These are phyloP conservation scores for Dictyostelium capitatum DNA, from an alignment of 78 protist genomes.

Conservation along the genomic window DNA sequence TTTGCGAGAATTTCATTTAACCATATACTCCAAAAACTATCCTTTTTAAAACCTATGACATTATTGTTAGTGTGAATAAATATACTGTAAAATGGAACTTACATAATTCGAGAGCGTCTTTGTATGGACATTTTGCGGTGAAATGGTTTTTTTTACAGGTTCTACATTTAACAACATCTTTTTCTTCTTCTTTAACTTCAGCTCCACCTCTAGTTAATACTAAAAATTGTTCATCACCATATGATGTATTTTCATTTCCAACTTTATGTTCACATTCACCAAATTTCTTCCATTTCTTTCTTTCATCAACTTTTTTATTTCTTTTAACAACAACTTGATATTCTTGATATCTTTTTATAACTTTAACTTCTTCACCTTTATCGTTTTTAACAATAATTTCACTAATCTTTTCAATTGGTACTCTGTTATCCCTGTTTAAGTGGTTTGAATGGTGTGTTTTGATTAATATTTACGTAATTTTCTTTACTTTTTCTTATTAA, in stretches of 20 bases:
- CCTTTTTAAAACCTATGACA: background rate
- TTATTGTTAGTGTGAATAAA: background rate
- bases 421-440: conserved; percentile 25
- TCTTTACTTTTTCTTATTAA: background rate
- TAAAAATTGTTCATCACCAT: conserved; percentile 76
- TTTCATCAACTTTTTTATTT: conserved; percentile 67
- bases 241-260: conserved; percentile 49
- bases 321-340: conserved; percentile 53
- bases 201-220: conserved; percentile 45
- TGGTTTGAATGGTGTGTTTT: background rate
- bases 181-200: conserved; percentile 58
- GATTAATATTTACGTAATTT: background rate
- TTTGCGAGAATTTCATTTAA: too few species aligned
- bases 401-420: conserved; percentile 45
- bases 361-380: conserved; percentile 75
- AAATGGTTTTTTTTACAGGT: conserved; percentile 75
- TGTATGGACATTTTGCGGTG: conserved; percentile 75
- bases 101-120: conserved; percentile 60
- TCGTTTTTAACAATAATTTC: conserved; percentile 71
- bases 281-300: conserved; percentile 70
- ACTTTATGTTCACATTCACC: conserved; percentile 28
- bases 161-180: conserved; percentile 66
- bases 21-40: too few species aligned
- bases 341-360: conserved; percentile 57
- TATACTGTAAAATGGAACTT: background rate